phyloP scores from a whole-genome alignment of 208 protist genomes.

The Acanthamoeba castellanii region DNA sequence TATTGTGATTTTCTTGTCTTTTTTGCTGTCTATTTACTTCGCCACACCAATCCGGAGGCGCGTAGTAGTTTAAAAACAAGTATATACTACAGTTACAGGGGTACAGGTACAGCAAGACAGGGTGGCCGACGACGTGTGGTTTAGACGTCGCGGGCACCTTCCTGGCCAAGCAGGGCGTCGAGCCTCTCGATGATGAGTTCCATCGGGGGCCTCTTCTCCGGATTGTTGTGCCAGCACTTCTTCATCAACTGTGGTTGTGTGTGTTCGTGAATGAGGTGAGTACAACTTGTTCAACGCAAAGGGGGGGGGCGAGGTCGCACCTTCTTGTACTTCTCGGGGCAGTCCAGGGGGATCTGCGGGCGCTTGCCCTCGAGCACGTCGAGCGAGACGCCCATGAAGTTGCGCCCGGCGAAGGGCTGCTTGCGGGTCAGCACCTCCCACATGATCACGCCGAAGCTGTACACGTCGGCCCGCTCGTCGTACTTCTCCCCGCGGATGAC shows the following conservation, averaged over 20 bases:
- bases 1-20: no score
- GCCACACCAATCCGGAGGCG: no score
- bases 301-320: neutral
- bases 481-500: conserved; percentile 18
- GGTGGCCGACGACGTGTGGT: no score
- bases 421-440: conserved; percentile 65
- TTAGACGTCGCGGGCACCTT: neutral
- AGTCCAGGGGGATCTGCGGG: conserved; percentile 52
- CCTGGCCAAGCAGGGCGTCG: neutral
- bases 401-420: conserved; percentile 51
- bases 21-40: no score
- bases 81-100: no score
- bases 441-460: conserved; percentile 58
- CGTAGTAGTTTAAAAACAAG: no score
- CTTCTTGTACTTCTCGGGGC: conserved; percentile 51
- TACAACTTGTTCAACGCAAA: neutral
- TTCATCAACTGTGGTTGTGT: conserved; percentile 16
- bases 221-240: conserved; percentile 37
- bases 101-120: no score
- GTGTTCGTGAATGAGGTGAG: neutral
- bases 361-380: conserved; percentile 56
- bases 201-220: neutral
- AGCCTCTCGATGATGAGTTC: neutral
- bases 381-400: conserved; percentile 67
- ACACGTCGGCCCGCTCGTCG: neutral